These are phyloP conservation scores for Trichothecium sympodiale DNA, from an alignment of 2,329 filamentous ascomycete genomes.

Conservation along the genomic window DNA sequence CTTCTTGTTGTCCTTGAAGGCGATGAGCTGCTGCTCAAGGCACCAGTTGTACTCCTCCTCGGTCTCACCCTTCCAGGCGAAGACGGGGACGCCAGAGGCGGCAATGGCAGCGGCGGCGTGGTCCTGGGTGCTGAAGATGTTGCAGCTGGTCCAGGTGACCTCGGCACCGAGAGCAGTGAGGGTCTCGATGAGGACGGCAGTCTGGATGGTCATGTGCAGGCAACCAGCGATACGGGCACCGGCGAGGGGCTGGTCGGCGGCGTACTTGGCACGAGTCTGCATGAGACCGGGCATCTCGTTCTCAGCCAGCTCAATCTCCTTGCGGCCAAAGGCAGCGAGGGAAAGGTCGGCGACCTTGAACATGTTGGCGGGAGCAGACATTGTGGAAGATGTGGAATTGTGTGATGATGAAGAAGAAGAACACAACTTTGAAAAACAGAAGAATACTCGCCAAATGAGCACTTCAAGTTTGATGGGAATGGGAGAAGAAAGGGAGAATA, in stretches of 20 bases:
- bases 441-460: too few relatives aligned
- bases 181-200: conserved; percentile 97
- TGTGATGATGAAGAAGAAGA: conserved; percentile 7
- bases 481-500: conserved; percentile 7
- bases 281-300: conserved; percentile 97
- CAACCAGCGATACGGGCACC: conserved; percentile 95
- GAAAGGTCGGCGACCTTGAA: conserved; percentile 99
- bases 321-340: conserved; percentile 95
- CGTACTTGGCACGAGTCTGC: conserved; percentile 87
- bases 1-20: conserved; percentile 94
- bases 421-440: too few relatives aligned
- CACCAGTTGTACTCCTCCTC: conserved; percentile 99
- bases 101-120: conserved; percentile 97
- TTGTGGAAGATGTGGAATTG: conserved; percentile 22
- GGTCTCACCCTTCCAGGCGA: conserved; percentile 77
- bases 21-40: conserved; percentile 90
- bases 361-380: conserved; percentile 75
- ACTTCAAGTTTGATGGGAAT: too few relatives aligned
- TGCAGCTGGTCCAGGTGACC: conserved; percentile 98
- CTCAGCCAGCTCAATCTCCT: conserved; percentile 97
- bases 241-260: conserved; percentile 81
- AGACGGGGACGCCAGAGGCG: conserved; percentile 80
- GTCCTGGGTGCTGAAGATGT: conserved; percentile 99
- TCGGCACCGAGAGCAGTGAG: conserved; percentile 89
- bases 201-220: conserved; percentile 99